Base-by-base conservation (phyloP, 2,329 filamentous ascomycete genomes). In the Tolypocladium amazonense region DNA sequence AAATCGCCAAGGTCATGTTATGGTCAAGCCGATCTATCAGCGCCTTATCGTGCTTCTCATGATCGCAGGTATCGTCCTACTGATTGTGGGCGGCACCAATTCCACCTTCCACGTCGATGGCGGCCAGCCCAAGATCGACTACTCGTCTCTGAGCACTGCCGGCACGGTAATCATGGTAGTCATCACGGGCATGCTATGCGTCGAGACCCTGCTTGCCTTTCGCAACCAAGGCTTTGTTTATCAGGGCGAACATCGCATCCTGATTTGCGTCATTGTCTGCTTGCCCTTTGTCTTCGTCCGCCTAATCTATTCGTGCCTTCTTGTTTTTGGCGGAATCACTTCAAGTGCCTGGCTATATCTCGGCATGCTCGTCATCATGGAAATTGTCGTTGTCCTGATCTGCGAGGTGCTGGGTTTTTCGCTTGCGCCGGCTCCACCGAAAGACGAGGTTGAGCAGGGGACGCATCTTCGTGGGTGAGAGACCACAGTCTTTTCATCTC, bases 171-270 rank as follows among this genome's bases (percentile, higher is more conserved):
- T 75, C 47, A 65, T 74, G 63, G 65, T 73, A 20, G 63, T 76
- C 60, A 67, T 79, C 30, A 59, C 75, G 14, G 77, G 75, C 45
- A 67, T 79, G 57, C 64, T 75, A 9, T 67, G 79, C 62, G 70
- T 78, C 60, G 61, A 76, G 62, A 67, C 72, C 3, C 50, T 77
- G 35, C 58, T 81, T 18, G 70, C 70, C 27, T 59, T 77, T 23
- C 68, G 75, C 45, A 76, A 76, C 64, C 74, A 73, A 41, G 69
- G 72, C 58, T 69, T 66, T 52, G 65, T 76, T 25, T 75, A 74
- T 43, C 68, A 82, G 62, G 74, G 83, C n/a, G 83, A 85, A 68
- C 78, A 80, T 62, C 77, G 80, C 20, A 77, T 86, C 47, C 71
- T 86, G 8, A 74, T 81, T 35, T 71, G 70, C 14, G 70, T 77